These are phyloP conservation scores for Venturia effusa DNA, from an alignment of 2,329 filamentous ascomycete genomes.

Conservation along the genomic window DNA sequence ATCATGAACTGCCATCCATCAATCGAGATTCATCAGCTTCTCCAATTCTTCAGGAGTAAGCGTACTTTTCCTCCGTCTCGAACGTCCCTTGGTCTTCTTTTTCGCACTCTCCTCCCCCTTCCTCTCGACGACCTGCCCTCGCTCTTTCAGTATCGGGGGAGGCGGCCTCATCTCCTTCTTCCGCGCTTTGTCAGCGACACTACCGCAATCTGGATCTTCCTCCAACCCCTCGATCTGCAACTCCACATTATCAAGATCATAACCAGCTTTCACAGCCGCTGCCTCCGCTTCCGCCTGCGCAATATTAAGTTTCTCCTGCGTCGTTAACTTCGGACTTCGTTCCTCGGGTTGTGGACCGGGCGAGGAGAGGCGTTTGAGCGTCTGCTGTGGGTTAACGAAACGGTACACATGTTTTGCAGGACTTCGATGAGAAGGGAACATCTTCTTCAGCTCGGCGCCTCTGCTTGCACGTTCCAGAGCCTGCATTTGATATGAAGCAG, in stretches of 20 bases:
- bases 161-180: neutral
- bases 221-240: slow-evolving; percentile 2
- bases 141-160: neutral
- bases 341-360: slow-evolving; percentile 27
- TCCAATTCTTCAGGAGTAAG: slow-evolving; percentile 66
- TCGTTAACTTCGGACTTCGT: slow-evolving; percentile 29
- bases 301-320: slow-evolving; percentile 36
- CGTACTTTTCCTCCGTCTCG: slow-evolving; percentile 60
- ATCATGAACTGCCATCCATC: neutral
- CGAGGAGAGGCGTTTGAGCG: slow-evolving; percentile 27
- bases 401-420: neutral
- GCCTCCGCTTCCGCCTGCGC: slow-evolving; percentile 34
- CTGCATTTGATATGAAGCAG: neutral
- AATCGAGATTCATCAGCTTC: slow-evolving; percentile 20
- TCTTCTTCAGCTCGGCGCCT: neutral
- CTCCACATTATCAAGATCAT: slow-evolving; percentile 16
- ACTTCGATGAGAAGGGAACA: neutral
- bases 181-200: neutral
- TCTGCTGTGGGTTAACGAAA: slow-evolving; percentile 22
- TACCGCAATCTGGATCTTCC: neutral
- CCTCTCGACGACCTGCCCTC: slow-evolving; percentile 17
- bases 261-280: slow-evolving; percentile 22
- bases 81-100: slow-evolving; percentile 43
- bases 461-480: neutral
- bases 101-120: slow-evolving; percentile 12